phyloP scores from a whole-genome alignment of 169 alveolate genomes.

The Eimeria necatrix region DNA sequence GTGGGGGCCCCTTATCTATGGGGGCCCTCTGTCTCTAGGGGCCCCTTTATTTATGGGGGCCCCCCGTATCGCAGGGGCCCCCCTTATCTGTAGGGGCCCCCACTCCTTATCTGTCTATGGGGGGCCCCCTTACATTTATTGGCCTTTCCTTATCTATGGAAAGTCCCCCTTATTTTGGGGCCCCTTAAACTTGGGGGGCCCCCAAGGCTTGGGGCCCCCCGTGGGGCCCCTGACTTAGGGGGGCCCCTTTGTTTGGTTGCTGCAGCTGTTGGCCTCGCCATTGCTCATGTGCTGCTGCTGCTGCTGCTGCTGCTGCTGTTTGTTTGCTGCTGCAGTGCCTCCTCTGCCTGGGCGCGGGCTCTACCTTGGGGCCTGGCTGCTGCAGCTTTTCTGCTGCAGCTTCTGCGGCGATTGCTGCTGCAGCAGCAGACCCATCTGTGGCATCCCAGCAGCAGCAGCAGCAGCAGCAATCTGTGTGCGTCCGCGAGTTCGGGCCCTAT shows the following conservation, averaged over 20 bases:
- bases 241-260: background rate
- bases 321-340: constrained; percentile 69
- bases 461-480: background rate
- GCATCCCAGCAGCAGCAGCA: constrained; percentile 11
- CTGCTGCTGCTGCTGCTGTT: background rate
- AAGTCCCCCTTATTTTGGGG: too few relatives aligned
- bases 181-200: too few relatives aligned
- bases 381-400: constrained; percentile 66
- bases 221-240: background rate
- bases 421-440: constrained; percentile 19
- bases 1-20: background rate
- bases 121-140: too few relatives aligned
- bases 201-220: too few relatives aligned
- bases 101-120: too few relatives aligned
- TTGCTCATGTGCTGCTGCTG: constrained; percentile 20
- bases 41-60: too few relatives aligned
- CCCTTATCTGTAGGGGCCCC: too few relatives aligned
- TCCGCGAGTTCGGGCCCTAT: constrained; percentile 6
- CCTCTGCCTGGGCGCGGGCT: constrained; percentile 68
- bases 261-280: constrained; percentile 1
- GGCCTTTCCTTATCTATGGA: too few relatives aligned
- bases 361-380: constrained; percentile 10
- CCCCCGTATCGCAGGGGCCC: too few relatives aligned
- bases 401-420: constrained; percentile 57
- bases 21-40: too few relatives aligned